Base-by-base conservation (phyloP, 2,329 filamentous ascomycete genomes). In the Arthrobotrys iridis region DNA sequence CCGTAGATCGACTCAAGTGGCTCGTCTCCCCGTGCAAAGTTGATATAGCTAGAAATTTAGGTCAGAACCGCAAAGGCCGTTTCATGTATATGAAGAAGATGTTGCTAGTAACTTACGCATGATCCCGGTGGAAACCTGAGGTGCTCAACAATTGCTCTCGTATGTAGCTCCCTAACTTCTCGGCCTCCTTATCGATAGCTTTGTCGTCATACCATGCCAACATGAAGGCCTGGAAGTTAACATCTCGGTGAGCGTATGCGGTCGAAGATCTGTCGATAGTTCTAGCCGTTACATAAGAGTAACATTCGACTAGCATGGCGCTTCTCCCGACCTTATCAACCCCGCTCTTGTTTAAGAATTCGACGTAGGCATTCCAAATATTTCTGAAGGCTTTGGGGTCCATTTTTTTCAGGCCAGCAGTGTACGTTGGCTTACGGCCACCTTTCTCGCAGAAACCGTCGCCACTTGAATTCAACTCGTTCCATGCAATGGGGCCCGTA, bases 401-500 rank as follows among this genome's bases (percentile, higher is more conserved):
- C 7, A 78, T n/a, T 6, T 59, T 77, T 20, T 78, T 77, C 18
- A 81, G 43, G 0, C 79, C 80, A 8, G 78, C 78, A 1, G 79
- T 67, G 15, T 77, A 78, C 26, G 78, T 77, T 8, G 78, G 73
- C 62, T 81, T 81, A 48, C 79, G 78, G 26, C 79, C 77, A 4
- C 79, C 79, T 33, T 79, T 77, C 4, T 65, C 73, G 24, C 77
- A 78, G 8, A 80, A 59, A 18, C 76, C 77, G 28, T 80, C 77
- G 1, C 77, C 77, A 28, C 77, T 77, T 5, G 78, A 65, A 45
- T 78, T 80, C 7, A 79, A 70, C 26, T 79, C 79, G 26, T 81
- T 72, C 68, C 80, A 77, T 11, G 77, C 62, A 45, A 80, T 76
- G 15, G 78, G 46, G n/a, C 63, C 40, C 33, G 77, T 75, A 26